Base-by-base conservation (phyloP, 495 filamentous ascomycete species). In the Neurospora hispaniola region DNA sequence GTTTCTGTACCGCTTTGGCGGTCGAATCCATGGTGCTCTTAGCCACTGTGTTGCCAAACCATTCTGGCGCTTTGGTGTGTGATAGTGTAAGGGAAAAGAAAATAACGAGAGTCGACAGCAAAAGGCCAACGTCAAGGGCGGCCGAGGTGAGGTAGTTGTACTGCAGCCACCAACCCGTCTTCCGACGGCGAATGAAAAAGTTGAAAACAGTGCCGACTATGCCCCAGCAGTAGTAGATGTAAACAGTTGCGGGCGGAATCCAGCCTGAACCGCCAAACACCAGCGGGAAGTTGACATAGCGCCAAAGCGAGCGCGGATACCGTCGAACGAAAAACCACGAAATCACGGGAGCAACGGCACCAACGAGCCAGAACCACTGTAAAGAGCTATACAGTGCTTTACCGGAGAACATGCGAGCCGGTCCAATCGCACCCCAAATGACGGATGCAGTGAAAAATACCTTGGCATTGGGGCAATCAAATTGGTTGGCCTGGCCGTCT, bases 111-210 rank as follows among this genome's bases (percentile, higher is more conserved):
- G 90, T 91, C 69, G 84, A 86, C 8, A 93, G 79, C 2, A 87
- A 86, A 31, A 93, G 83, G 14, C 91, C 91, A 69, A 88, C 86
- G 76, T 93, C 90, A 73, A 94, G 82, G 4, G 88, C 91, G 0
- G 91, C 91, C 27, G 90, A 92, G 0, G 90, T 87, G 75, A 93
- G 84, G 78, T 93, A 94, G 83, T 93, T 94, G 80, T 92, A 93
- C 74, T 90, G 88, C 83, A 90, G 83, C 91, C 90, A 93, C 91
- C 90, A 93, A 42, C 90, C 90, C 42, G 84, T 86, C 80, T 84
- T 89, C 73, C 85, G 84, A 74, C 89, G 83, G 46, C 88, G 84
- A 73, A 92, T 87, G 70, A 81, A 88, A 78, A 87, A 90, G 78
- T 92, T 91, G 82, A 92, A 93, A 48, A 88, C 59, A 70, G 86